Percentiles rank a stretch among this genome's conserved stretches.
Evolutionary conservation across 768 basidiomycete species (phyloP).

Genomic region (Xerocomus potaroensis): DNA sequence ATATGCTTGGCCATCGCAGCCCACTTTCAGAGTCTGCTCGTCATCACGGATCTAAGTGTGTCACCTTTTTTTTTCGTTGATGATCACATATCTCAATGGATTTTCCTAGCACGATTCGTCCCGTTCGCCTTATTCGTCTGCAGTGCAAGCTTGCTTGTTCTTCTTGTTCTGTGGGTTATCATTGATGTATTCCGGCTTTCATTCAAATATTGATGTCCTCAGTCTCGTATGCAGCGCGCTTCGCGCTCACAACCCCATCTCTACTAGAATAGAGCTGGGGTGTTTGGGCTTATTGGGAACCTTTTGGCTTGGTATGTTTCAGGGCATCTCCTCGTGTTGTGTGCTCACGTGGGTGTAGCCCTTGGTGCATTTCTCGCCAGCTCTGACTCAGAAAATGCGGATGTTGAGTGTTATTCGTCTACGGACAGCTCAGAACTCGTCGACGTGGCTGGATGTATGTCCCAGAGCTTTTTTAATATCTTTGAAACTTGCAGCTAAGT

Average conservation of each 20-base stretch:
- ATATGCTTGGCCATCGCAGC: slow-evolving; percentile 78
- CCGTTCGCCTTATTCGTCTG: slow-evolving; percentile 84
- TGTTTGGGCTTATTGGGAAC: slow-evolving; percentile 67
- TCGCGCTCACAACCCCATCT: slow-evolving; percentile 69
- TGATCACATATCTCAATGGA: slow-evolving; percentile 2
- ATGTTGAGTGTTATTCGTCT: slow-evolving; percentile 77
- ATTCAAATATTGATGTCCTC: slow-evolving; percentile 2
- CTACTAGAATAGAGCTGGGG: slow-evolving; percentile 71
- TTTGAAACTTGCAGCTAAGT: slow-evolving; percentile 3
- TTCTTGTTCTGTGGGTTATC: slow-evolving; percentile 57
- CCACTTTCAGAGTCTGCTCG: slow-evolving; percentile 68
- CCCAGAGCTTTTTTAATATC: slow-evolving; percentile 15
- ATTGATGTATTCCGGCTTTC: not conserved
- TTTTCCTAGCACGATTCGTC: slow-evolving; percentile 69
- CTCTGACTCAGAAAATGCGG: slow-evolving; percentile 73
- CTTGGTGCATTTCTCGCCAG: slow-evolving; percentile 69
- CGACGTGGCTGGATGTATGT: slow-evolving; percentile 64
- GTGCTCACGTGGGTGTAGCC: slow-evolving; percentile 39
- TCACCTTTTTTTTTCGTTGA: not conserved
- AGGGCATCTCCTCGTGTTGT: not conserved
- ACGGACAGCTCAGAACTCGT: slow-evolving; percentile 48
- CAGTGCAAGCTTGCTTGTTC: slow-evolving; percentile 62
- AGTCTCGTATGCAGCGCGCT: slow-evolving; percentile 66
- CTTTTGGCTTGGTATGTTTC: slow-evolving; percentile 70
- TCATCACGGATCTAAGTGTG: slow-evolving; percentile 79